Evolutionary conservation across 495 filamentous ascomycete genomes (phyloP), one percentile per base, ranked within the genome.

Genomic region (Pyrenula aspistea): DNA sequence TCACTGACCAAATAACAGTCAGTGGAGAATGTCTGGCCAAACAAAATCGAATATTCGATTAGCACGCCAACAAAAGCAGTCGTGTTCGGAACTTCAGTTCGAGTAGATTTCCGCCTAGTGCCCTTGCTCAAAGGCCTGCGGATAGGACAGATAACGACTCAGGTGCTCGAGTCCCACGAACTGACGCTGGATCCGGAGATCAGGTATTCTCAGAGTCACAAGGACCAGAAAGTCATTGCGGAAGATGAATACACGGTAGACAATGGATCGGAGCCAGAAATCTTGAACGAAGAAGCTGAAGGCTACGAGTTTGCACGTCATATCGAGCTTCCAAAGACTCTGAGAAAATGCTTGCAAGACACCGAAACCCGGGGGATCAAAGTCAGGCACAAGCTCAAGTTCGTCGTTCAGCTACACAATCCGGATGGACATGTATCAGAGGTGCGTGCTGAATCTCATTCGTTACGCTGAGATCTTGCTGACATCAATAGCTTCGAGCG

Each of bases 341-440:
- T 98, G 57, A 80, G 79, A 55, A 75, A 75, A 25, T 96, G 93
- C 71, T 69, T 96, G 48, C 93, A 97, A 68, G 87, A 94, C 61
- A 85, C 88, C 49, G 88, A 94, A 54, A 80, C 80, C 12, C 79
- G 84, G 61, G 85, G 86, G 12, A 93, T 98, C 69, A 92, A 88
- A 65, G 77, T 96, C 20, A 74, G 86, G 50, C 93, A 98, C 66
- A 92, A 89, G 71, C 73, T 96, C 53, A 86, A 85, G 68, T 79
- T 96, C 64, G 84, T 86, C 55, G 82, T 98, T 56, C 86, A 90
- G 59, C 76, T 98, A 25, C 84, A 89, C 60, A 96, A 97, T 61
- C 92, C 93, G 0, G 93, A 98, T 69, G 91, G 88, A 0, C 93
- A 96, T 67, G 76, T 89, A 49, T 95, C 90, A 53, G 90, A 96